A percentile compares a stretch with the other conserved stretches of the same genome.
These are phyloP conservation scores for Epichloe elymi DNA, from an alignment of 2,329 filamentous ascomycete genomes.

Conservation along the genomic window DNA sequence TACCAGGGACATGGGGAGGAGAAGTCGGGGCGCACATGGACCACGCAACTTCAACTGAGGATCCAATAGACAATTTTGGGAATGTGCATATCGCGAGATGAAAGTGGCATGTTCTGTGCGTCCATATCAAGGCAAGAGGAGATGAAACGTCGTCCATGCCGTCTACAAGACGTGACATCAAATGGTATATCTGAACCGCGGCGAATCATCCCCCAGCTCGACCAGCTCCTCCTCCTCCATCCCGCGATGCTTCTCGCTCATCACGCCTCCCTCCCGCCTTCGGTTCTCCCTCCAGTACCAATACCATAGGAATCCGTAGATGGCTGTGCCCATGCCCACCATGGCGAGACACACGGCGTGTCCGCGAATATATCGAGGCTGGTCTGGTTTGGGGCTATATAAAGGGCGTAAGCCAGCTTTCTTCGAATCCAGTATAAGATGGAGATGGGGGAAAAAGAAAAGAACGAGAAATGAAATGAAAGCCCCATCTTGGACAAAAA, in stretches of 20 bases:
- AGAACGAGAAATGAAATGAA: background rate
- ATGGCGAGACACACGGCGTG: slow-evolving; percentile 48
- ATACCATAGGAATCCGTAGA: slow-evolving; percentile 42
- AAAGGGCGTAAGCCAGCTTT: background rate
- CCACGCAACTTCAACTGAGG: too few species aligned
- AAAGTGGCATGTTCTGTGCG: too few species aligned
- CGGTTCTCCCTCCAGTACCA: slow-evolving; percentile 37
- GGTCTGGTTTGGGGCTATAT: slow-evolving; percentile 29
- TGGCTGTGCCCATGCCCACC: slow-evolving; percentile 37
- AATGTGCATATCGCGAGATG: too few species aligned
- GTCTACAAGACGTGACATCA: slow-evolving; percentile 5
- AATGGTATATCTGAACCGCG: slow-evolving; percentile 33
- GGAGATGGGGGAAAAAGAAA: too few species aligned
- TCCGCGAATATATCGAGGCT: slow-evolving; percentile 45
- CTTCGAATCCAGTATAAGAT: too few species aligned
- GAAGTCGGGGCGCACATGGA: too few species aligned
- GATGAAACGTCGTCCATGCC: background rate
- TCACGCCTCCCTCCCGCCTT: slow-evolving; percentile 24
- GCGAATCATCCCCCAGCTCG: slow-evolving; percentile 38
- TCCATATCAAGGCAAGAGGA: too few species aligned
- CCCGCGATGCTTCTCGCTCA: slow-evolving; percentile 24
- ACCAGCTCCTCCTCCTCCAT: slow-evolving; percentile 33
- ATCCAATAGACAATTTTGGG: too few species aligned
- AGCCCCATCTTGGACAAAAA: too few species aligned
- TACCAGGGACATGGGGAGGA: too few species aligned